Conservation (phyloP, 2,329 filamentous ascomycete genomes). For the Phaeophleospora eucalypticola region DNA sequence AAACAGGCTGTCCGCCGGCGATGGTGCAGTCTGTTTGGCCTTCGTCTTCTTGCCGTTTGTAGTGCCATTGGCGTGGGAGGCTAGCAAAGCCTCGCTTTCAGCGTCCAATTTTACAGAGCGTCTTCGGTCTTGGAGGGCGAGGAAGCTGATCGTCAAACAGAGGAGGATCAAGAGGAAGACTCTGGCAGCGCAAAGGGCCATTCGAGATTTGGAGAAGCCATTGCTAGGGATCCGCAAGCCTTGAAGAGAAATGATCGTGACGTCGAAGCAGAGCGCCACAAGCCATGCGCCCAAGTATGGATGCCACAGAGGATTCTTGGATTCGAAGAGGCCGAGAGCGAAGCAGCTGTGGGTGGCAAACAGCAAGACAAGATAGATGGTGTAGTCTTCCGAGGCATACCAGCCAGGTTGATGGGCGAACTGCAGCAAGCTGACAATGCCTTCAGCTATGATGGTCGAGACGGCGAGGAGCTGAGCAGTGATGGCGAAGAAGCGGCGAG, state of each 20-base stretch:
- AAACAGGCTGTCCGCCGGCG: conserved; percentile 9
- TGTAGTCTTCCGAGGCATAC: conserved; percentile 21
- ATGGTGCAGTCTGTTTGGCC: conserved; percentile 1
- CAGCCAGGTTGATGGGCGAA: conserved; percentile 10
- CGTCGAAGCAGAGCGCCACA: conserved; percentile 22
- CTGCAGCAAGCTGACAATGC: conserved; percentile 17
- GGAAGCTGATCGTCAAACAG: conserved; percentile 13
- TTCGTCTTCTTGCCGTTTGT: conserved; percentile 8
- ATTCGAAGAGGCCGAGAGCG: conserved; percentile 24
- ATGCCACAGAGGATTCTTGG: conserved; percentile 26
- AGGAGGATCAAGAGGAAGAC: conserved; percentile 12
- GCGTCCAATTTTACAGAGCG: conserved; percentile 10
- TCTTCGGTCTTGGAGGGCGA: conserved; percentile 17
- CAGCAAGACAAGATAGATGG: conserved; percentile 22
- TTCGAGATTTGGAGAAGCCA: conserved; percentile 10
- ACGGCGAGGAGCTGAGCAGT: conserved; percentile 16
- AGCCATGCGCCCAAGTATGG: conserved; percentile 27
- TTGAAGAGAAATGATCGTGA: conserved; percentile 20
- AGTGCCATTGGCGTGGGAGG: conserved; percentile 9
- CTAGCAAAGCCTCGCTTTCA: conserved; percentile 26
- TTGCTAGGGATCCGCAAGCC: conserved; percentile 7
- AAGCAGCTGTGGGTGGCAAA: conserved; percentile 22
- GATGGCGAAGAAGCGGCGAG: conserved; percentile 18
- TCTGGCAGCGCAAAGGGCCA: conserved; percentile 18
- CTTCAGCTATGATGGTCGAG: conserved; percentile 21